Evolutionary conservation across 2,329 filamentous ascomycete species (phyloP), one percentile per base, ranked within the genome.

Genomic region (Trichoderma sp.): DNA sequence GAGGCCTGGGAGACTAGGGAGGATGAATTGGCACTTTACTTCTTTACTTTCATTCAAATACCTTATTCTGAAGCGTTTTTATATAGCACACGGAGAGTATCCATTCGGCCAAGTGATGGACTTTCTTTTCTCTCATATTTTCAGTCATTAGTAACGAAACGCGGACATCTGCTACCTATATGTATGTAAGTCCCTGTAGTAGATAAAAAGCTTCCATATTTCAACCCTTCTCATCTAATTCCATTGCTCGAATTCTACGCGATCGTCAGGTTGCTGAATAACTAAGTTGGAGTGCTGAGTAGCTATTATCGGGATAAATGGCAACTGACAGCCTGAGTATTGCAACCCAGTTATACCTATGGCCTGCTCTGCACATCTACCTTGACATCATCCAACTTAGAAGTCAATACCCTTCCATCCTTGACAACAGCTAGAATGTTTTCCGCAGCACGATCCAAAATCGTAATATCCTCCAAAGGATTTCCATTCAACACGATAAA

Each of bases 341-440:
- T 41, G 3, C 31, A n/a, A 21, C 3, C 3, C 1, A 8, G 18
- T 14, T 24, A 14, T 41, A 7, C 6, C 21, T 60, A 71, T 60
- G 50, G 66, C 8, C 66, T 35, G 9, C 50, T 69, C 6, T 24
- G 21, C 3, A 69, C 50, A 41, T 69, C 66, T 3, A 59, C 66
- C 31, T 59, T 59, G 3, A 69, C 16, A 29, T 60, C 66, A 27
- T 53, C 18, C 50, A 35, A 60, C 53, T 59, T 69, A 1, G 66
- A 69, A 2, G 50, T 59, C 21, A 69, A n/a, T 1, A 72, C 16
- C 21, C 69, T 72, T 14, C 89, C 89, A 35, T 89, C 89, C 78
- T 91, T 90, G 73, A 90, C 84, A 2, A 90, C 88, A 5, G 84
- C 87, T 50, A 89, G 75, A 5, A 90, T 77, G 75, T 86, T 82